phyloP scores from a whole-genome alignment of 768 basidiomycete species.

The Tephrocybe rancida region DNA sequence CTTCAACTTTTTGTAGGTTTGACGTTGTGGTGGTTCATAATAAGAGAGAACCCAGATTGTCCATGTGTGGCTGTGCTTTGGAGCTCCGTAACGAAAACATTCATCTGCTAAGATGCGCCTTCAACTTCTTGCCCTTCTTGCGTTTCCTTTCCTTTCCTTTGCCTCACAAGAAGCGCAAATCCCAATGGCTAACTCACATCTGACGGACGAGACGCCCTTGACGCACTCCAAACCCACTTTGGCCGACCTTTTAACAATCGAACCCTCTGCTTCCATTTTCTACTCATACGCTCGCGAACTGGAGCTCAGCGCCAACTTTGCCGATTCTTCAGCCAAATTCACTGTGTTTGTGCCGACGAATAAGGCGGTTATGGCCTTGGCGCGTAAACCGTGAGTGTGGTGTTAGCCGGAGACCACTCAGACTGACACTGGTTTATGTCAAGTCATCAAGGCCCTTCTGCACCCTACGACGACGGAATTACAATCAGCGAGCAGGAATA shows the following conservation, averaged over 20 bases:
- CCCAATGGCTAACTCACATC: constrained; percentile 23
- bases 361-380: constrained; percentile 81
- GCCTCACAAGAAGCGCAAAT: constrained; percentile 38
- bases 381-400: constrained; percentile 75
- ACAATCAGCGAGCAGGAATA: constrained; percentile 70
- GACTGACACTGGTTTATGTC: constrained; percentile 5
- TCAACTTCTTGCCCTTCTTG: constrained; percentile 29
- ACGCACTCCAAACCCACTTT: constrained; percentile 56
- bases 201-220: constrained; percentile 32
- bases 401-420: neutral
- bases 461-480: constrained; percentile 39
- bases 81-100: neutral
- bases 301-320: constrained; percentile 56
- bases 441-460: constrained; percentile 62
- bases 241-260: constrained; percentile 78
- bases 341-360: constrained; percentile 87
- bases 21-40: no score
- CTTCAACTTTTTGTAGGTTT: no score
- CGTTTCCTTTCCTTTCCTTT: constrained; percentile 30
- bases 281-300: constrained; percentile 81
- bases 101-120: constrained; percentile 30
- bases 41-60: no score
- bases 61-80: neutral
- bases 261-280: constrained; percentile 77
- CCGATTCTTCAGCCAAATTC: constrained; percentile 32